A percentile compares a stretch with the other conserved stretches of the same genome.
These are phyloP conservation scores for Penicillium sp. DNA, from an alignment of 2,329 filamentous ascomycete genomes.

Conservation along the genomic window DNA sequence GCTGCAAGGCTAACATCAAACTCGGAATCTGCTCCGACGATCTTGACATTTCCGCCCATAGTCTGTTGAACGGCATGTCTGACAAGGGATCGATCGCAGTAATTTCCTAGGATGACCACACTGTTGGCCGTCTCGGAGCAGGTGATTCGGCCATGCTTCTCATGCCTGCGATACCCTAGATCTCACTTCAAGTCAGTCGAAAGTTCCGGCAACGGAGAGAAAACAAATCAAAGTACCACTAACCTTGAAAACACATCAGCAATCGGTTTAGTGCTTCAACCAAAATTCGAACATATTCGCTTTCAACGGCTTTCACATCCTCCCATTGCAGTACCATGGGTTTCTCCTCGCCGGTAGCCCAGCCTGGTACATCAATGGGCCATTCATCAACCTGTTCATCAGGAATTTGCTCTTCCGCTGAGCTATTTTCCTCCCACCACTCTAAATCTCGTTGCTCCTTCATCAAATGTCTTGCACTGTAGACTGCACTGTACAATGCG, in stretches of 20 bases:
- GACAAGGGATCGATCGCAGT: conserved; percentile 1
- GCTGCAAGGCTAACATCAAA: not conserved
- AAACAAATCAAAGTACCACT: not conserved
- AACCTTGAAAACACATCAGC: conserved; percentile 1
- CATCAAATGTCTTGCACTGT: not conserved
- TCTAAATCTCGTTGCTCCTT: not conserved
- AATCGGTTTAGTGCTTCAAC: not conserved
- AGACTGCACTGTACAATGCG: not conserved
- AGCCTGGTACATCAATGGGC: not conserved
- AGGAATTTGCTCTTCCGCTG: too few relatives aligned
- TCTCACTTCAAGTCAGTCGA: not conserved
- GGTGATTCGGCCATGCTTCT: not conserved
- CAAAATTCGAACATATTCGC: not conserved
- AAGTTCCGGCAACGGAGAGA: too few relatives aligned
- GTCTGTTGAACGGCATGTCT: conserved; percentile 2
- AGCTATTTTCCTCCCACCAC: not conserved
- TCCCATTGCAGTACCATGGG: not conserved
- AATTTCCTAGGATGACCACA: not conserved
- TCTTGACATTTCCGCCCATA: not conserved
- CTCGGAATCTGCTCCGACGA: not conserved
- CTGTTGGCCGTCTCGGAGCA: not conserved
- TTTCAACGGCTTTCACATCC: conserved; percentile 1
- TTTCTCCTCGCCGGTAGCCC: not conserved
- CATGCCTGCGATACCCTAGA: too few relatives aligned
- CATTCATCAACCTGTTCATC: not conserved